phyloP scores from a whole-genome alignment of 495 filamentous ascomycete species.

The Tuber microsphaerosporum region DNA sequence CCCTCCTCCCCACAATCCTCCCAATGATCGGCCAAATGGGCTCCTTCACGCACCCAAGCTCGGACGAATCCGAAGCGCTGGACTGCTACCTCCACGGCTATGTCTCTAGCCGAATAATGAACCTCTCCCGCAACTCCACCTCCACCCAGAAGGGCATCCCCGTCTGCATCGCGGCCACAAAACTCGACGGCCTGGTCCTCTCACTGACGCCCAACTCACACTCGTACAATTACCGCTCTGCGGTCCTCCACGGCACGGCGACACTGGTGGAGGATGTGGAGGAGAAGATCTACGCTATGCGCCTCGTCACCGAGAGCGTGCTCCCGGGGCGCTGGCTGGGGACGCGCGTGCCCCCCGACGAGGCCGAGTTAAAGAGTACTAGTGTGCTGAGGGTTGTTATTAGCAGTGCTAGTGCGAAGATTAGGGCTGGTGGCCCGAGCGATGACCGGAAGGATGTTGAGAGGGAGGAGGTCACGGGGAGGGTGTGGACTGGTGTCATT shows the following conservation, averaged over 20 bases:
- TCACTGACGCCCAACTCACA: conserved; percentile 68
- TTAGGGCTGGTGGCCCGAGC: conserved; percentile 58
- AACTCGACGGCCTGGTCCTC: conserved; percentile 69
- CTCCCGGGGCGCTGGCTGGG: conserved; percentile 62
- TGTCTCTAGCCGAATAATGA: conserved; percentile 71
- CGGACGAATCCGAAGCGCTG: conserved; percentile 56
- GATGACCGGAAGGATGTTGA: conserved; percentile 66
- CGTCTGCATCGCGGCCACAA: conserved; percentile 59
- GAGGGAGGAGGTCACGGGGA: conserved; percentile 53
- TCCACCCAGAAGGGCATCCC: conserved; percentile 42
- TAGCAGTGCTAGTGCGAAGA: conserved; percentile 69
- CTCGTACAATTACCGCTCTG: conserved; percentile 85
- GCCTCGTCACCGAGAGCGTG: conserved; percentile 69
- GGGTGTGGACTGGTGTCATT: conserved; percentile 79
- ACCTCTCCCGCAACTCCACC: conserved; percentile 50
- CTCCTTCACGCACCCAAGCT: conserved; percentile 58
- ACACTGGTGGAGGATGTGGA: conserved; percentile 55
- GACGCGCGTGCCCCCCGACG: conserved; percentile 63
- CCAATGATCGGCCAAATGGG: conserved; percentile 86
- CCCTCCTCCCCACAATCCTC: conserved; percentile 68
- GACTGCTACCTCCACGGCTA: conserved; percentile 88
- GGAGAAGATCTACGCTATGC: conserved; percentile 80
- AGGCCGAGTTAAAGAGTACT: conserved; percentile 70
- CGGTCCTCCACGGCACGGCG: conserved; percentile 70
- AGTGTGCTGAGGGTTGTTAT: conserved; percentile 65